Percentiles rank a stretch among this genome's conserved stretches.
phyloP scores from a whole-genome alignment of 2,329 filamentous ascomycete species.

The Blastomyces emzantsi region DNA sequence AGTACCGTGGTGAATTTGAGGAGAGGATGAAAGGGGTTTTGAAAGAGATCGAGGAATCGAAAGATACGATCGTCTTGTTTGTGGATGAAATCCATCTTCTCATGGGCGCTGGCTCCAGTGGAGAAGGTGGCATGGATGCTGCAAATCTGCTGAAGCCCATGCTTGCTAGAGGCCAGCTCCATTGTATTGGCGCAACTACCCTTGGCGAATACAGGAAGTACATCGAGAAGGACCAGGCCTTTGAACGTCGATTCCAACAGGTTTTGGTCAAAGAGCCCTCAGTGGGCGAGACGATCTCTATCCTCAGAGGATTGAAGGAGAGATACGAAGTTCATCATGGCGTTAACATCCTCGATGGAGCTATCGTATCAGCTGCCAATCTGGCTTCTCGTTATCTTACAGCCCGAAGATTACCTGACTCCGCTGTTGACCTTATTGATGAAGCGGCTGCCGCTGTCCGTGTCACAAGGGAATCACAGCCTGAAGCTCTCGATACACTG shows the following conservation, averaged over 20 bases:
- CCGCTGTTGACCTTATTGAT: conserved; percentile 91
- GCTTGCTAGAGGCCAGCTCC: conserved; percentile 90
- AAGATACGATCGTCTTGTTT: conserved; percentile 95
- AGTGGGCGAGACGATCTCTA: conserved; percentile 85
- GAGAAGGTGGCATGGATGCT: conserved; percentile 97
- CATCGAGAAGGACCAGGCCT: conserved; percentile 96
- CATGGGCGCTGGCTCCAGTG: conserved; percentile 91
- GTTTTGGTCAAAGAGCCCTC: conserved; percentile 92
- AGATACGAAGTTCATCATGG: conserved; percentile 97
- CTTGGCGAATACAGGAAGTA: conserved; percentile 96
- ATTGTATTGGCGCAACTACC: conserved; percentile 96
- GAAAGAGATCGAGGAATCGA: conserved; percentile 90
- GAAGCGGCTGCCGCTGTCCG: conserved; percentile 95
- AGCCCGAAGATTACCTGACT: conserved; percentile 81
- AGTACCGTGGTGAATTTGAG: conserved; percentile 97
- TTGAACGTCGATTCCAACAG: conserved; percentile 97
- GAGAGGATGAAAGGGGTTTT: conserved; percentile 98
- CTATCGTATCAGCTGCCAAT: conserved; percentile 83
- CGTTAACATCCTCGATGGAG: conserved; percentile 90
- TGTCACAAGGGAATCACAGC: conserved; percentile 91
- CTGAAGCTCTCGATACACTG: conserved; percentile 88
- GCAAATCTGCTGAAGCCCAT: conserved; percentile 97
- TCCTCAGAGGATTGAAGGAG: conserved; percentile 96
- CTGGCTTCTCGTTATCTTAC: conserved; percentile 92
- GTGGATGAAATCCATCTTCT: conserved; percentile 98